Conservation (phyloP, 495 filamentous ascomycete species). For the Tuber brumale region DNA sequence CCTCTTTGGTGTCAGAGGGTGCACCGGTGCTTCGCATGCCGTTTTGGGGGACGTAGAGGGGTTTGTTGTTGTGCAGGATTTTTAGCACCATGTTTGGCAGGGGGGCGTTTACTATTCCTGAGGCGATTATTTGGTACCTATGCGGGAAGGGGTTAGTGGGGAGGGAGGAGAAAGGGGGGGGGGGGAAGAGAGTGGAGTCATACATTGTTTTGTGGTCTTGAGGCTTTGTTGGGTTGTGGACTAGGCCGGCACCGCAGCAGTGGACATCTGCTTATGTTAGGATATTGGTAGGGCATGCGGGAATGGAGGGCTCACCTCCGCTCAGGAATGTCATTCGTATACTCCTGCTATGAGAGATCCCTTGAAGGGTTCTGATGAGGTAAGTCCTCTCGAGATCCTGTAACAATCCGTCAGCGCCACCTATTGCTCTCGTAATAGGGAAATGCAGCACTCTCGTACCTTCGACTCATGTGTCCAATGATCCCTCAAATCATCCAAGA, state of each 20-base stretch:
- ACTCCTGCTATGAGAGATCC: conserved; percentile 86
- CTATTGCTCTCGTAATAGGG: not conserved
- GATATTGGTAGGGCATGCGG: not conserved
- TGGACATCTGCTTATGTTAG: conserved; percentile 57
- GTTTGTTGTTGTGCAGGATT: conserved; percentile 83
- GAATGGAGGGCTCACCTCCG: conserved; percentile 49
- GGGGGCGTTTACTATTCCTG: conserved; percentile 82
- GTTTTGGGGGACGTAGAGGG: conserved; percentile 83
- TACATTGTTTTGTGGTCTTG: conserved; percentile 93
- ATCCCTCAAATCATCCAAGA: conserved; percentile 88
- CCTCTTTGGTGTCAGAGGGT: conserved; percentile 86
- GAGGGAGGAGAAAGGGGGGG: not conserved
- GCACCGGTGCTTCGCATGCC: conserved; percentile 68
- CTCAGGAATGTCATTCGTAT: conserved; percentile 94
- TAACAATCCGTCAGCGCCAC: not conserved
- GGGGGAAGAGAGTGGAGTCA: not conserved
- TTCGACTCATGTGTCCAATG: conserved; percentile 98
- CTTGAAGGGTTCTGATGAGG: conserved; percentile 88
- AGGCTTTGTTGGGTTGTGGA: conserved; percentile 88
- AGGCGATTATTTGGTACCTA: conserved; percentile 82
- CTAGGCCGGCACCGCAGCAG: conserved; percentile 82
- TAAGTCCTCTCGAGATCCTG: conserved; percentile 93
- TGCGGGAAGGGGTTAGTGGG: not conserved
- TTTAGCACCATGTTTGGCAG: conserved; percentile 78
- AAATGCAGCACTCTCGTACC: conserved; percentile 43